Conservation (phyloP, 176 grass and related monocot species). For the Miscanthus lutarioriparius region DNA sequence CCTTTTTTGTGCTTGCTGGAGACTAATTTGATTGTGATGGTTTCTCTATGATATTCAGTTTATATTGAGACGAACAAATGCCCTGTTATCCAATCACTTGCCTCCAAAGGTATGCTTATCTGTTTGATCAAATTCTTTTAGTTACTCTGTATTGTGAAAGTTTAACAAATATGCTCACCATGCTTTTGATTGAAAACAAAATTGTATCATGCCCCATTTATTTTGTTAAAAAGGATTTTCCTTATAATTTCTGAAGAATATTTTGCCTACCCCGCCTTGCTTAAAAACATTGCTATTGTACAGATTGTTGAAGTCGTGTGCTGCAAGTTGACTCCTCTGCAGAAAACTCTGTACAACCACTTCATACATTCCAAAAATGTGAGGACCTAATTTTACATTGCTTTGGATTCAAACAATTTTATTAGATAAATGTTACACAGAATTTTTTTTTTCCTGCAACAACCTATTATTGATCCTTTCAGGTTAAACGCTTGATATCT, state of each 20-base stretch:
- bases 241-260: not conserved
- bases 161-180: constrained; percentile 8
- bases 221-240: not conserved
- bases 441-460: not conserved
- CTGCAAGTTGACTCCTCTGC: constrained; percentile 89
- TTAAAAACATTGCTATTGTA: constrained; percentile 35
- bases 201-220: not conserved
- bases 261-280: constrained; percentile 1
- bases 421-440: constrained; percentile 28
- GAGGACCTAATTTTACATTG: constrained; percentile 38
- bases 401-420: constrained; percentile 18
- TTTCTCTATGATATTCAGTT: constrained; percentile 72
- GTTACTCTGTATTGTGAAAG: constrained; percentile 3
- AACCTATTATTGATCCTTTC: constrained; percentile 35
- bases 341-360: constrained; percentile 84
- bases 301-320: constrained; percentile 98
- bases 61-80: constrained; percentile 92
- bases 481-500: constrained; percentile 79
- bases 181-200: not conserved
- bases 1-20: not conserved
- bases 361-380: constrained; percentile 99
- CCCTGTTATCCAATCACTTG: constrained; percentile 92
- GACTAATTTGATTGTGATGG: constrained; percentile 31
- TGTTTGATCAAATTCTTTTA: constrained; percentile 10
- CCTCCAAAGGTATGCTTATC: constrained; percentile 84